A percentile compares a stretch with the other conserved stretches of the same genome.
Evolutionary conservation across 2,329 filamentous ascomycete species (phyloP).

Genomic region (Pseudonectria foliicola): DNA sequence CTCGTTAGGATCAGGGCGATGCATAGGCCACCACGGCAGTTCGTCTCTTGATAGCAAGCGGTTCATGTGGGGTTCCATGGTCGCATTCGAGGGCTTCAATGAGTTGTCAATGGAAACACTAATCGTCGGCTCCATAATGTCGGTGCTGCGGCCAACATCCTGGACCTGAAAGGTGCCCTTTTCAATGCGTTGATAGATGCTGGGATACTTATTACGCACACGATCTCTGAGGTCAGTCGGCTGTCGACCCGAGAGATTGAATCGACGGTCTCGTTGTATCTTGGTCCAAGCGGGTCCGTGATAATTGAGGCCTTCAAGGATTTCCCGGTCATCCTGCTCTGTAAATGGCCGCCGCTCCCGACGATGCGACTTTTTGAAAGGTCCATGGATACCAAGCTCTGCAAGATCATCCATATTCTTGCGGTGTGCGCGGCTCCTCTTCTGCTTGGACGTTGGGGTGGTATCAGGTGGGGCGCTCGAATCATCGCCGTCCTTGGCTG

Average conservation of each 20-base stretch:
- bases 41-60: constrained; percentile 41
- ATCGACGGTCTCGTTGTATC: constrained; percentile 53
- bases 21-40: constrained; percentile 35
- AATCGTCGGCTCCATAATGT: constrained; percentile 44
- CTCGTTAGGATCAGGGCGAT: constrained; percentile 26
- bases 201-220: constrained; percentile 56
- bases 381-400: constrained; percentile 52
- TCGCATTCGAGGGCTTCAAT: constrained; percentile 31
- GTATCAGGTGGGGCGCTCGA: constrained; percentile 18
- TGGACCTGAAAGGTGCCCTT: constrained; percentile 44
- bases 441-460: constrained; percentile 33
- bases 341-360: constrained; percentile 55
- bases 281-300: constrained; percentile 60
- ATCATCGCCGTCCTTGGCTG: constrained; percentile 19
- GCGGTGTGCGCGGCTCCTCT: constrained; percentile 47
- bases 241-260: constrained; percentile 50
- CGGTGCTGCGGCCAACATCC: constrained; percentile 33
- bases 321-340: constrained; percentile 55
- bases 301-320: constrained; percentile 50
- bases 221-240: constrained; percentile 58
- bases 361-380: constrained; percentile 55
- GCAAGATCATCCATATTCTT: constrained; percentile 49
- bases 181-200: constrained; percentile 49
- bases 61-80: constrained; percentile 33
- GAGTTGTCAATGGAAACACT: constrained; percentile 43